These are phyloP conservation scores for Candida pseudocylindracea DNA, from an alignment of 1,139 yeast species.

Conservation along the genomic window DNA sequence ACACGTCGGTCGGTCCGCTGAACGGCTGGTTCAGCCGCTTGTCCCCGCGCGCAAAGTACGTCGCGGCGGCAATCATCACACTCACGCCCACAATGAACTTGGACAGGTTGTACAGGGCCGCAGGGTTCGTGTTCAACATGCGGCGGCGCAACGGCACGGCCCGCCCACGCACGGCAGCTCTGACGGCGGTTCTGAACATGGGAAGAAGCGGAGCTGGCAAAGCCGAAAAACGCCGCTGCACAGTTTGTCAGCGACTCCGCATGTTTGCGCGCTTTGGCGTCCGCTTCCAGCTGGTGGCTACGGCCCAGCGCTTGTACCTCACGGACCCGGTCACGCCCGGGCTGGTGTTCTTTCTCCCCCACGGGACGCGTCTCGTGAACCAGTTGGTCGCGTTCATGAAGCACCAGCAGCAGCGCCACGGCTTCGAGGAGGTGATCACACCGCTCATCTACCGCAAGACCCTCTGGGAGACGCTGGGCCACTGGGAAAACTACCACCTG, in stretches of 20 bases:
- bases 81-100: too few species aligned
- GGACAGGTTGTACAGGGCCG: too few species aligned
- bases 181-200: conserved; percentile 3
- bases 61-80: too few species aligned
- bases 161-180: conserved; percentile 2
- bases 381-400: conserved; percentile 65
- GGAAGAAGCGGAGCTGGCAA: not conserved
- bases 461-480: conserved; percentile 86
- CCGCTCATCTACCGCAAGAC: conserved; percentile 75
- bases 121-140: too few species aligned
- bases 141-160: conserved; percentile 1
- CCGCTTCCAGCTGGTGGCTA: conserved; percentile 19
- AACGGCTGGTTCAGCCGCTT: conserved; percentile 1
- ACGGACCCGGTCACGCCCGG: conserved; percentile 75
- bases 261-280: too few species aligned
- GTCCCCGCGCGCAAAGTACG: not conserved
- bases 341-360: conserved; percentile 71
- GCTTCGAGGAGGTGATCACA: conserved; percentile 83
- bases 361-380: conserved; percentile 75
- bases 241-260: too few species aligned
- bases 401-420: conserved; percentile 58
- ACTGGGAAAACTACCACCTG: conserved; percentile 86
- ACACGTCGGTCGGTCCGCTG: conserved; percentile 1
- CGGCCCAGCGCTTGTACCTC: conserved; percentile 49
- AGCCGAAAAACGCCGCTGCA: too few species aligned